Base-by-base conservation (phyloP, 192 early-diverging fungal species). In the Lobosporangium transversale region DNA sequence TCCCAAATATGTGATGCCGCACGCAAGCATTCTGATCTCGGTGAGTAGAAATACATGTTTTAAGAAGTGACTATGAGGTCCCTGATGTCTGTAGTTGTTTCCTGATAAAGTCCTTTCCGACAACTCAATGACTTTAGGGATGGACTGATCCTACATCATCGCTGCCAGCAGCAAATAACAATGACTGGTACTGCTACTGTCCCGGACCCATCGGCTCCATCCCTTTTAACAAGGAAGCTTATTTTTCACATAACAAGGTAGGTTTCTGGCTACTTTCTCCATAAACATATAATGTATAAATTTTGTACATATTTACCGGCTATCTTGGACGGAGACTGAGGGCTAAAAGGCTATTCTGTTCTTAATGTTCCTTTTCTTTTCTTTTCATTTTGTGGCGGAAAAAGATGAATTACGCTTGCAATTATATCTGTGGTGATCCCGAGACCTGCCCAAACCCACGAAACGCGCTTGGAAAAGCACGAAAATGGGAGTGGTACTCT, bases 121-220 rank as follows among this genome's bases (percentile, higher is more conserved):
- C n/a, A n/a, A n/a, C n/a, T n/a, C n/a, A n/a, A n/a, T n/a, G n/a
- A n/a, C n/a, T n/a, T n/a, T 47, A 71, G 69, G 37, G 33, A 0
- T 71, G 61, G 69, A 40, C 54, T 15, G 69, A 71, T 43, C 53
- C 58, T 10, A 71, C 69, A 15, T 71, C 69, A 15, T 62, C 69
- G 0, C 21, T 71, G 21, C 69, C 69, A 18, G 20, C 69, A 30
- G 60, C 61, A 0, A 33, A 58, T 35, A 53, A 30, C 48, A 32
- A 29, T 20, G 69, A 71, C 48, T 63, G 61, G 36, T 71, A 71
- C 18, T 71, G 61, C 54, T 71, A 64, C 21, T 71, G 69, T n/a
- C 69, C 69, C 3, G 54, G 61, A 1, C 55, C 69, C 2, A 58
- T 71, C 9, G 69, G 69, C 18, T 24, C 53, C 4, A 29, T 17